Evolutionary conservation across 129 eudicot genomes (phyloP), one percentile per base, ranked within the genome.

Genomic region (Saposhnikovia divaricata): DNA sequence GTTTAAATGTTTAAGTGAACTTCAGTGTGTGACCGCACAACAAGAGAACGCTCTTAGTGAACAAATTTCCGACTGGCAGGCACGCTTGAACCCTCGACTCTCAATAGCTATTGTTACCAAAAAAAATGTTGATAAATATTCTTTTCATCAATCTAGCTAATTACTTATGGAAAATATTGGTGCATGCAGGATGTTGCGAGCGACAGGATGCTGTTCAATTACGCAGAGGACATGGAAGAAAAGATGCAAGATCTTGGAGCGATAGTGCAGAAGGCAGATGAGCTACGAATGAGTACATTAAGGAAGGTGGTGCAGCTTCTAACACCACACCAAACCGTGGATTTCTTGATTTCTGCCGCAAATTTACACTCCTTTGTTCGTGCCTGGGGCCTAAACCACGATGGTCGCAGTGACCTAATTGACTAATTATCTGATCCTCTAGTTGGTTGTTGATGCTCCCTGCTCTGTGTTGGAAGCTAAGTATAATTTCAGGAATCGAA

Each of bases 1-100:
- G 85, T 86, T 94, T 59, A 82, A 83, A 10, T 91, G 92, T 0
- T 90, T 91, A 0, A 94, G 93, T 47, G 93, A 91, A 80, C 85
- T 94, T 1, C 98, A 91, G 90, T 90, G 96, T 15, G 87, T 84
- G 38, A 94, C 98, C 1, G 93, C 92, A 3, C 85, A 80, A 53
- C 86, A 83, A 45, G 98, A 94, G 82, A 94, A 94, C 66, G 84
- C 82, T 47, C 84, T 94, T 59, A 82, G 86, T 23, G 91, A 86
- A 34, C 87, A 86, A 81, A 85, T 94, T 6, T 86, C 93, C 8
- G 87, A 83, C 73, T 94, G 98, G 98, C 97, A 94, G 97, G 98
- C 90, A 83, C 75, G 90, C 4, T 13, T 44, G 10, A 12, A 46
- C 15, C 15, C 15, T 46, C 15, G 15, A 46, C 50, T 12, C 12